Conservation (phyloP, 306 rosid species). For the Pterocarpus macrocarpus region DNA sequence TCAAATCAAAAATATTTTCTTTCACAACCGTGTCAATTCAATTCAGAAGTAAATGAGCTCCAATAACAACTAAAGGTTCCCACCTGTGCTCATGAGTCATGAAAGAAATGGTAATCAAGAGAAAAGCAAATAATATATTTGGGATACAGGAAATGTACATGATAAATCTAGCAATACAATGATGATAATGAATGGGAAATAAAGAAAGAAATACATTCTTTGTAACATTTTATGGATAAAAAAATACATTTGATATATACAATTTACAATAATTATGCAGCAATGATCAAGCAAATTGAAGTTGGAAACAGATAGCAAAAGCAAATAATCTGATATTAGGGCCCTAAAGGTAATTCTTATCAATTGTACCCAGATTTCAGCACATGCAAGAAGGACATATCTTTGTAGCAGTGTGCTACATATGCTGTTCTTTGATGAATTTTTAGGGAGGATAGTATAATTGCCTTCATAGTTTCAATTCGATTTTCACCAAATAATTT, state of each 20-base stretch:
- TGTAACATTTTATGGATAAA: background rate
- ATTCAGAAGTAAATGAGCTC: constrained; percentile 14
- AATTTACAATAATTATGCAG: background rate
- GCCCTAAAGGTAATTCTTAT: no score
- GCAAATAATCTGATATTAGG: background rate
- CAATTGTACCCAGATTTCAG: no score
- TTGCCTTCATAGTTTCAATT: background rate
- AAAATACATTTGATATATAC: background rate
- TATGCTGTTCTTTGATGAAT: background rate
- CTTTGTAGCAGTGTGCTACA: background rate
- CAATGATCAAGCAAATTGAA: constrained; percentile 1
- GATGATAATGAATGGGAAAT: constrained; percentile 11
- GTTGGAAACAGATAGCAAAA: background rate
- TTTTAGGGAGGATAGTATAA: background rate
- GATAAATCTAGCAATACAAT: background rate
- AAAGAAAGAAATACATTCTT: background rate
- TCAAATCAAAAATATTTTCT: constrained; percentile 32
- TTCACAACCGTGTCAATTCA: constrained; percentile 5
- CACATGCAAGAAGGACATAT: background rate
- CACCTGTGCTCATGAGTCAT: background rate
- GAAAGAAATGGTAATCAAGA: background rate
- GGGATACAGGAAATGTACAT: constrained; percentile 15
- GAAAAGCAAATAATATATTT: constrained; percentile 19
- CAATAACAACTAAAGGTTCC: constrained; percentile 15
- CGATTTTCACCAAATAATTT: background rate